phyloP scores from a whole-genome alignment of 768 basidiomycete genomes.

The Solioccasus polychromus region DNA sequence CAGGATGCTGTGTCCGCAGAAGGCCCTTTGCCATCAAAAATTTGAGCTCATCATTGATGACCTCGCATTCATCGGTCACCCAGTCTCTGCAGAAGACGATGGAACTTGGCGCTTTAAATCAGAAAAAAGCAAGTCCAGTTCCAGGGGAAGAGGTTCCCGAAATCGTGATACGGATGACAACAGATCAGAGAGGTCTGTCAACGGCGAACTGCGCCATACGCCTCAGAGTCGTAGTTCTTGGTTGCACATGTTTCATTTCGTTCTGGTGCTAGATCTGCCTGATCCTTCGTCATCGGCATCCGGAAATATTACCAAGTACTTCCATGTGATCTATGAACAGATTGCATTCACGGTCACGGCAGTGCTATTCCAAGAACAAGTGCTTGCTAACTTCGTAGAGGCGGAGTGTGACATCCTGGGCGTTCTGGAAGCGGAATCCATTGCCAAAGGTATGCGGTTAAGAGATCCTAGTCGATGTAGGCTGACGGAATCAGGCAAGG shows the following conservation, averaged over 20 bases:
- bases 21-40: constrained; percentile 85
- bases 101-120: constrained; percentile 73
- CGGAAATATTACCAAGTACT: constrained; percentile 73
- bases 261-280: constrained; percentile 83
- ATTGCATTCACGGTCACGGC: constrained; percentile 89
- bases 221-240: constrained; percentile 39
- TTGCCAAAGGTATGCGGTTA: constrained; percentile 59
- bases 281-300: constrained; percentile 85
- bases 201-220: constrained; percentile 32
- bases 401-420: constrained; percentile 71
- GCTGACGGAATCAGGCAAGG: constrained; percentile 44
- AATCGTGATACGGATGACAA: constrained; percentile 39
- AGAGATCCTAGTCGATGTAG: constrained; percentile 1
- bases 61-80: constrained; percentile 91
- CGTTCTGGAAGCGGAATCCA: constrained; percentile 65
- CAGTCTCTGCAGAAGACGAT: constrained; percentile 75
- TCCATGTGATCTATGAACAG: constrained; percentile 87
- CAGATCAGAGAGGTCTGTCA: constrained; percentile 31
- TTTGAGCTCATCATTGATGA: constrained; percentile 93
- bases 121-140: constrained; percentile 51
- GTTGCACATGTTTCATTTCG: constrained; percentile 80
- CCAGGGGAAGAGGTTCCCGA: constrained; percentile 56
- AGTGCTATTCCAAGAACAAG: constrained; percentile 89
- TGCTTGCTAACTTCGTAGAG: constrained; percentile 82
- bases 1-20: constrained; percentile 72